Evolutionary conservation across 805 yeast genomes (phyloP), one percentile per base, ranked within the genome.

Genomic region (Hemisphaericaspora nanyangensis): DNA sequence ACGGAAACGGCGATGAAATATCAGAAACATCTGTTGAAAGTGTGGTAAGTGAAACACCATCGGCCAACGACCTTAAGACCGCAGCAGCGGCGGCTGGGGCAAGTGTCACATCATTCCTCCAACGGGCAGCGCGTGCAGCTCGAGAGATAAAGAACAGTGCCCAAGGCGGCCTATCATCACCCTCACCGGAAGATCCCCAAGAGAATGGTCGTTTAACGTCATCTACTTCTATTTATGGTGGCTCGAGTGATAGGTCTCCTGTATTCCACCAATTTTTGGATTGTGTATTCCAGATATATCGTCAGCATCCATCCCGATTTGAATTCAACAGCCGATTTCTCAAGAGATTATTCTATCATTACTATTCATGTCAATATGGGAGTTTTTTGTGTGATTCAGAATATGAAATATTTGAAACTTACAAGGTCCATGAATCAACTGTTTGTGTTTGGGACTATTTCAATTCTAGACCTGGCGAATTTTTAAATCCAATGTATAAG

Each of bases 371-470:
- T 51, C 98, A 93, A 58, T 93, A 89, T 60, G 98, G 98, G 3
- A 80, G 95, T 1, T 93, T 93, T 51, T 58, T 93, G 38, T 80
- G 77, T 48, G 83, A 93, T 53, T 73, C 76, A 32, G 96, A 93
- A 54, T 58, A 61, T 35, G 95, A 87, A 43, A 51, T 63, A 6
- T 63, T 61, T n/a, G 46, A 52, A 17, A 44, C 49, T 2, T 60
- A 68, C 19, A 56, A 69, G 8, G 59, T 78, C 2, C 56, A 51
- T 6, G 49, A 60, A 3, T 65, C 70, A 10, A 85, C 96, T 0
- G 71, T 85, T 25, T 80, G 91, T 11, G 96, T 85, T 1, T 90
- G 98, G 98, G 95, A 90, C 59, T 90, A 93, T 56, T 91, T 93
- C 65, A 69, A 79, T 39, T 85, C 95, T 5, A 68, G 96, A 17